Percentiles rank a stretch among this genome's conserved stretches.
Conservation (phyloP, 1,139 yeast species). For the Pneumocystis oryctolagi region DNA sequence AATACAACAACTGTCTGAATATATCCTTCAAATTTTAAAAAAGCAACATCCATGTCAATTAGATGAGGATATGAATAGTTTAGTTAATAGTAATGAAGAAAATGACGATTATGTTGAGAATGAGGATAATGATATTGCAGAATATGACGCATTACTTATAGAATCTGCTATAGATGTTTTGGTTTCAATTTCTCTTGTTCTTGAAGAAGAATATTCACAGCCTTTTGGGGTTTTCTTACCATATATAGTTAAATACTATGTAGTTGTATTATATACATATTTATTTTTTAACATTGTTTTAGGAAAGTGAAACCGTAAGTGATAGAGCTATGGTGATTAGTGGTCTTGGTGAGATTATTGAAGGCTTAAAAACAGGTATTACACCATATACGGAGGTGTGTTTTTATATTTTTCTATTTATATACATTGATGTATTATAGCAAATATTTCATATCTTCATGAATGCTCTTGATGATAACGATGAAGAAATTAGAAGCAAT, state of each 20-base stretch:
- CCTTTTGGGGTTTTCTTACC: constrained; percentile 57
- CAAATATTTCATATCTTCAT: constrained; percentile 58
- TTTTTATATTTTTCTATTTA: constrained; percentile 1
- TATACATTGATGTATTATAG: constrained; percentile 3
- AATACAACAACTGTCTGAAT: constrained; percentile 38
- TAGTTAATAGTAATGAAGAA: constrained; percentile 27
- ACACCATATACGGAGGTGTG: constrained; percentile 43
- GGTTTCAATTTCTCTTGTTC: constrained; percentile 55
- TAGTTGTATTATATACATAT: constrained; percentile 21
- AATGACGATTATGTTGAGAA: constrained; percentile 38
- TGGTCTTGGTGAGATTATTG: constrained; percentile 75
- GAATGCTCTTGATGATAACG: constrained; percentile 58
- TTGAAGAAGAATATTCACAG: constrained; percentile 57
- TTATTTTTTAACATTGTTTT: background rate
- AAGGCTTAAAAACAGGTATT: constrained; percentile 48
- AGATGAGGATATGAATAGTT: constrained; percentile 39
- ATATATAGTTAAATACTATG: constrained; percentile 39
- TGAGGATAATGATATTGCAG: constrained; percentile 37
- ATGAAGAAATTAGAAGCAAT: constrained; percentile 82
- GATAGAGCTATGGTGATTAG: constrained; percentile 82
- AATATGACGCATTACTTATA: constrained; percentile 69
- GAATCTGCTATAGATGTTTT: constrained; percentile 80
- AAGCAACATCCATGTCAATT: constrained; percentile 73
- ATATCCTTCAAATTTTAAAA: constrained; percentile 51
- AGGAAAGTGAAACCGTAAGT: constrained; percentile 41